phyloP scores from a whole-genome alignment of 768 basidiomycete species.

The Pisolithus albus region DNA sequence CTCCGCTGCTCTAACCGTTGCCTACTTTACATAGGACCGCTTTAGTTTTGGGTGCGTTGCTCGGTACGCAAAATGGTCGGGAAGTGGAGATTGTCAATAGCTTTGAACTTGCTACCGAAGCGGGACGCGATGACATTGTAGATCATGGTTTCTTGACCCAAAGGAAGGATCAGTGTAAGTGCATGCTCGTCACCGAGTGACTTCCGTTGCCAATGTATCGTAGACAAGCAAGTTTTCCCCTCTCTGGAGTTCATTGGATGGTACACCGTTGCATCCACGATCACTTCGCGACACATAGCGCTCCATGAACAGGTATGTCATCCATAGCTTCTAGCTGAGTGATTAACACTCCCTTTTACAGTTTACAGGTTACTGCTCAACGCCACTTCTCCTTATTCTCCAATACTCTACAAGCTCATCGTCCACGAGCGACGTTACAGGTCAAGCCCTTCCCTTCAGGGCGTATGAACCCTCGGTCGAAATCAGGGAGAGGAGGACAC shows the following conservation, averaged over 20 bases:
- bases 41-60: slow-evolving; percentile 83
- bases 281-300: slow-evolving; percentile 66
- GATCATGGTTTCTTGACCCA: slow-evolving; percentile 79
- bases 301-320: slow-evolving; percentile 74
- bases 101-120: slow-evolving; percentile 75
- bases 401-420: slow-evolving; percentile 48
- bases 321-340: neutral
- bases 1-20: neutral
- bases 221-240: slow-evolving; percentile 98
- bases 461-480: slow-evolving; percentile 92
- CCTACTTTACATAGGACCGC: neutral
- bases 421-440: slow-evolving; percentile 46
- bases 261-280: slow-evolving; percentile 83
- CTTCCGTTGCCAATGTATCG: slow-evolving; percentile 4
- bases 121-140: slow-evolving; percentile 50
- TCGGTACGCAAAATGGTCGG: slow-evolving; percentile 90
- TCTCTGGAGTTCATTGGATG: slow-evolving; percentile 96
- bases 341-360: slow-evolving; percentile 25
- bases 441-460: slow-evolving; percentile 79
- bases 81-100: slow-evolving; percentile 97
- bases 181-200: slow-evolving; percentile 6
- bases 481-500: slow-evolving; percentile 69
- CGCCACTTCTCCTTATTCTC: slow-evolving; percentile 79
- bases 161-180: slow-evolving; percentile 81
- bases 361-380: slow-evolving; percentile 82